phyloP scores from a whole-genome alignment of 768 basidiomycete genomes.

The Thelephora ganbajun region DNA sequence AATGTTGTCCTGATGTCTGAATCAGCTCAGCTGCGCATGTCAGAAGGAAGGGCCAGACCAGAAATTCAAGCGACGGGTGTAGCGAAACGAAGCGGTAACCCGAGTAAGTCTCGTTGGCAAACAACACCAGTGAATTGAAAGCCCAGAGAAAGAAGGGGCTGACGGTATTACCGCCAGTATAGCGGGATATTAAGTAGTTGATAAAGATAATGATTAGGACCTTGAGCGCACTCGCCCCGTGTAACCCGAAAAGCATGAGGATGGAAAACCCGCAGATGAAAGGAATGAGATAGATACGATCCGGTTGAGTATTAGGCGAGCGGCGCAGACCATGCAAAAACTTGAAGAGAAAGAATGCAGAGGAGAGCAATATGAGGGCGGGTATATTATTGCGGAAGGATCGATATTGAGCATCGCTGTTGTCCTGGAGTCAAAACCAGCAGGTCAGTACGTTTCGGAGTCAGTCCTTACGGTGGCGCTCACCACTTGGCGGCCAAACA shows the following conservation, averaged over 20 bases:
- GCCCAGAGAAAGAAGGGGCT: conserved; percentile 55
- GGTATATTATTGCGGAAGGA: conserved; percentile 74
- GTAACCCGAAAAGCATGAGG: conserved; percentile 55
- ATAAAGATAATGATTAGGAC: conserved; percentile 51
- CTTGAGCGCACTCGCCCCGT: conserved; percentile 73
- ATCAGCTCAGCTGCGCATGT: neutral
- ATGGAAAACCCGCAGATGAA: conserved; percentile 51
- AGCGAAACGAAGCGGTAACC: conserved; percentile 61
- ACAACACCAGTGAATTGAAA: conserved; percentile 63
- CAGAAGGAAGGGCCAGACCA: conserved; percentile 35
- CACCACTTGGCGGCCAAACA: conserved; percentile 68
- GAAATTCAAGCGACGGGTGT: conserved; percentile 33
- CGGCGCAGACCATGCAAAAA: conserved; percentile 27
- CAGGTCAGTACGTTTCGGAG: neutral
- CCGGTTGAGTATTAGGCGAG: conserved; percentile 8
- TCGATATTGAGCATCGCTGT: conserved; percentile 84
- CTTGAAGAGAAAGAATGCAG: conserved; percentile 44
- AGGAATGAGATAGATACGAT: conserved; percentile 27
- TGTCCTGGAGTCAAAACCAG: conserved; percentile 48
- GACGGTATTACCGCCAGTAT: conserved; percentile 24
- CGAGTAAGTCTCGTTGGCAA: conserved; percentile 57
- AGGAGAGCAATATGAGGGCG: conserved; percentile 35
- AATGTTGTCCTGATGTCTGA: conserved; percentile 35
- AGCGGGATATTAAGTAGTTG: conserved; percentile 56
- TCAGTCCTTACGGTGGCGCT: conserved; percentile 14